phyloP scores from a whole-genome alignment of 805 yeast genomes.

The Hanseniaspora thailandica region DNA sequence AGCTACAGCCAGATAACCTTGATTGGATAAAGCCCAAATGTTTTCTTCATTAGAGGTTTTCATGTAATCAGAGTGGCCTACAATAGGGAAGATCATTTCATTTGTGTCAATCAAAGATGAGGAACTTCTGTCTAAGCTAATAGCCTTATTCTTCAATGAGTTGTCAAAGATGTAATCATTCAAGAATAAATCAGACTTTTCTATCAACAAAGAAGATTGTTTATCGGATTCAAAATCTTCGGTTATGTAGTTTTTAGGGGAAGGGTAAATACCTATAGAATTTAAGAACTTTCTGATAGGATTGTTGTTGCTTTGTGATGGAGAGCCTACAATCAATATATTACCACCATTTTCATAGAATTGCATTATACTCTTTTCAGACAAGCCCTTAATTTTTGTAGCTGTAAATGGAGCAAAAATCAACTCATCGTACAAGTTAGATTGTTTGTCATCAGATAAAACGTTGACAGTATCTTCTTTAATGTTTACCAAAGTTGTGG shows the following conservation, averaged over 20 bases:
- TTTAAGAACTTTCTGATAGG: constrained; percentile 54
- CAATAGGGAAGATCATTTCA: constrained; percentile 50
- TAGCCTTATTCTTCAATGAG: constrained; percentile 10
- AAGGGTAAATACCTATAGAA: constrained; percentile 73
- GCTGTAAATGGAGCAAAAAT: constrained; percentile 42
- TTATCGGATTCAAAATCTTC: constrained; percentile 48
- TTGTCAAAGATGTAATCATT: constrained; percentile 17
- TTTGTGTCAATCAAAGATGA: constrained; percentile 63
- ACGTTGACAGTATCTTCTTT: constrained; percentile 15
- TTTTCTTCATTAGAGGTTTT: constrained; percentile 35
- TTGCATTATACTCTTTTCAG: constrained; percentile 37
- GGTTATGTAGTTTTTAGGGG: constrained; percentile 58
- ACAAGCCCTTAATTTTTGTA: constrained; percentile 35
- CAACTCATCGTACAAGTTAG: constrained; percentile 41
- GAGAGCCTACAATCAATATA: constrained; percentile 49
- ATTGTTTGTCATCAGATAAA: constrained; percentile 29
- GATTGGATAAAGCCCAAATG: constrained; percentile 67
- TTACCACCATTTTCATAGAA: constrained; percentile 64
- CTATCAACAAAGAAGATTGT: constrained; percentile 15
- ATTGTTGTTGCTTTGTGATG: constrained; percentile 40
- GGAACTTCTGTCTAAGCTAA: constrained; percentile 40
- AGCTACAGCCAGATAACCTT: constrained; percentile 62
- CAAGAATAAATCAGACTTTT: constrained; percentile 16
- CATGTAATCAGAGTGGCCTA: constrained; percentile 57
- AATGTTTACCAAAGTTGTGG: constrained; percentile 23